Percentiles rank a stretch among this genome's conserved stretches.
Conservation (phyloP, 2,329 filamentous ascomycete genomes). For the Fusarium ramigenum region DNA sequence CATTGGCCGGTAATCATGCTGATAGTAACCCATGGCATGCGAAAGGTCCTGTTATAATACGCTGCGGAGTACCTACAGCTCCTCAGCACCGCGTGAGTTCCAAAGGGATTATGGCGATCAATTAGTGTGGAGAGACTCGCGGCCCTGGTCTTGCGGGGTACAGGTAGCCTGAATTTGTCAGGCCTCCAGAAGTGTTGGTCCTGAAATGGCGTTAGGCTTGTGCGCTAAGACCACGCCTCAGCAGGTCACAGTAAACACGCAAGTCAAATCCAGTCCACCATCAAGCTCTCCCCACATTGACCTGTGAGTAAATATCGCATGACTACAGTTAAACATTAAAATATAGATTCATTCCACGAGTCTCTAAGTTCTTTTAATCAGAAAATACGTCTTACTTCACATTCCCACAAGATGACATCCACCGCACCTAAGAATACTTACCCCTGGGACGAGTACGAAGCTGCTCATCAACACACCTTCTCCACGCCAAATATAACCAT, state of each 20-base stretch:
- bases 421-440: background rate
- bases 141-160: background rate
- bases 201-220: background rate
- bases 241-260: background rate
- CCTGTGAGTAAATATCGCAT: background rate
- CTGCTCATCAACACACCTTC: background rate
- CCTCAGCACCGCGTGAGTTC: too few relatives aligned
- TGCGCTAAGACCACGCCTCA: too few relatives aligned
- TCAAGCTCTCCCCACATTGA: background rate
- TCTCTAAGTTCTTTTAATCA: background rate
- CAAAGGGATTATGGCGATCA: background rate
- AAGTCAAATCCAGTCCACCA: background rate
- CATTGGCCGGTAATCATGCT: too few relatives aligned
- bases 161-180: background rate
- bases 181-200: background rate
- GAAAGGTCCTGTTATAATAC: too few relatives aligned
- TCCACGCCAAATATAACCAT: background rate
- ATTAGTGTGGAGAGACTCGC: background rate
- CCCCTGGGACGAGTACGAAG: background rate
- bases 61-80: too few relatives aligned
- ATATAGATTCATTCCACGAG: background rate
- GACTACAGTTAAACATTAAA: background rate
- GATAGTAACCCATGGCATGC: too few relatives aligned
- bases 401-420: background rate
- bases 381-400: background rate